Percentiles rank a stretch among this genome's conserved stretches.
Conservation (phyloP, 2,329 filamentous ascomycete genomes). For the Aspergillus sp. region DNA sequence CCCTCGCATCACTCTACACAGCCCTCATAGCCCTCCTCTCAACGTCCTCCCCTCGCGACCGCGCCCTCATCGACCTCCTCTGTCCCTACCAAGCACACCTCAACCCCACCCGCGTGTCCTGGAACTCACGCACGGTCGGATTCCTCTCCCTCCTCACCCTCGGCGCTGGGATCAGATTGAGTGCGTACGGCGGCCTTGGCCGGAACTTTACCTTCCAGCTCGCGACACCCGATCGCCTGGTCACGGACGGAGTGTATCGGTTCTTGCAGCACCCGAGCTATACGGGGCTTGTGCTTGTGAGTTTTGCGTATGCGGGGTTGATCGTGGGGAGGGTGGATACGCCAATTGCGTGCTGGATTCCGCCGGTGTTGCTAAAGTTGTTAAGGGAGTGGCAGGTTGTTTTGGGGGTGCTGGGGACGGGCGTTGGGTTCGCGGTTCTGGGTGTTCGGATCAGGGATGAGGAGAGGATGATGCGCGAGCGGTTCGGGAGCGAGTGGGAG, state of each 20-base stretch:
- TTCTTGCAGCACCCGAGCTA: conserved; percentile 61
- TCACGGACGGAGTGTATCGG: conserved; percentile 54
- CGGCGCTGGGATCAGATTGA: conserved; percentile 35
- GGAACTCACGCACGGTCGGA: conserved; percentile 23
- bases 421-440: conserved; percentile 23
- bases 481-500: conserved; percentile 57
- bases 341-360: conserved; percentile 42
- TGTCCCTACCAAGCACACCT: conserved; percentile 26
- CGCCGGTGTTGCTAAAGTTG: conserved; percentile 7
- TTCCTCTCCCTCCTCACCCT: conserved; percentile 27
- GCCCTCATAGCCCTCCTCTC: conserved; percentile 24
- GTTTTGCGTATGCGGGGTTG: conserved; percentile 26
- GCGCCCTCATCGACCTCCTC: conserved; percentile 12
- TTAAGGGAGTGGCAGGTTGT: conserved; percentile 22
- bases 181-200: conserved; percentile 53
- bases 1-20: conserved; percentile 26
- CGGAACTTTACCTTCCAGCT: conserved; percentile 60
- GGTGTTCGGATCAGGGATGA: conserved; percentile 52
- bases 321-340: conserved; percentile 45
- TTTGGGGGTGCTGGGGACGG: conserved; percentile 2
- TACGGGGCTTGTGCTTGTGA: conserved; percentile 47
- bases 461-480: conserved; percentile 54
- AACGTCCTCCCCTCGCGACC: conserved; percentile 2
- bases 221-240: conserved; percentile 50
- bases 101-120: conserved; percentile 29